A percentile compares a stretch with the other conserved stretches of the same genome.
These are phyloP conservation scores for Arabidopsis arenosa DNA, from an alignment of 345 rosid species.

Conservation along the genomic window DNA sequence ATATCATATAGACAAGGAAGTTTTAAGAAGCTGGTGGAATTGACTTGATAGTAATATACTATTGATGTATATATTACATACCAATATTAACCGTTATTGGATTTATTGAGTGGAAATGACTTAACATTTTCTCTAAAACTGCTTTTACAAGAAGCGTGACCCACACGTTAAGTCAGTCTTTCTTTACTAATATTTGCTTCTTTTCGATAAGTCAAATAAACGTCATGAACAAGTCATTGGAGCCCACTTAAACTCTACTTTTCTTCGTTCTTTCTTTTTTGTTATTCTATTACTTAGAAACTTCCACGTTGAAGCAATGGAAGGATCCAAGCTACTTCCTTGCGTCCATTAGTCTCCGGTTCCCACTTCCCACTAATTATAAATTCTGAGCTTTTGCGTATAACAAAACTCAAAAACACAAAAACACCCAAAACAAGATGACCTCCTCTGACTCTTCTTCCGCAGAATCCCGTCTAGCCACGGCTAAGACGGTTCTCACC, in stretches of 20 bases:
- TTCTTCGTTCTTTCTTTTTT: neutral
- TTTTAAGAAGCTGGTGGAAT: neutral
- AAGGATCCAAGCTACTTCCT: constrained; percentile 34
- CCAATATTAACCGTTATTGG: neutral
- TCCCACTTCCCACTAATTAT: constrained; percentile 23
- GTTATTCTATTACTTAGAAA: constrained; percentile 4
- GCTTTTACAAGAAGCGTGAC: constrained; percentile 11
- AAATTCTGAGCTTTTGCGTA: constrained; percentile 1
- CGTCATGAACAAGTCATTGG: neutral
- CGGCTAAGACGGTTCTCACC: constrained; percentile 56
- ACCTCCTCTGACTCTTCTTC: constrained; percentile 33
- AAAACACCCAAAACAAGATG: constrained; percentile 24
- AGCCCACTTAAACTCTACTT: constrained; percentile 23
- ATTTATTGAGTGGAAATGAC: constrained; percentile 7
- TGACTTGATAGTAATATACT: neutral
- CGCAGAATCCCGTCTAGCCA: constrained; percentile 46
- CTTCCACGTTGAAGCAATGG: constrained; percentile 28
- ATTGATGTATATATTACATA: neutral
- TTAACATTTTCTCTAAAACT: neutral
- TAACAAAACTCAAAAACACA: constrained; percentile 23
- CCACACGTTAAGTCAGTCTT: constrained; percentile 39
- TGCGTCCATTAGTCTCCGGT: constrained; percentile 22
- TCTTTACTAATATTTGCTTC: constrained; percentile 21
- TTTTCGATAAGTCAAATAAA: neutral
- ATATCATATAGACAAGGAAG: too few relatives aligned